Percentiles rank a stretch among this genome's conserved stretches.
These are phyloP conservation scores for Cordyceps cateniannulata DNA, from an alignment of 2,329 filamentous ascomycete genomes.

Conservation along the genomic window DNA sequence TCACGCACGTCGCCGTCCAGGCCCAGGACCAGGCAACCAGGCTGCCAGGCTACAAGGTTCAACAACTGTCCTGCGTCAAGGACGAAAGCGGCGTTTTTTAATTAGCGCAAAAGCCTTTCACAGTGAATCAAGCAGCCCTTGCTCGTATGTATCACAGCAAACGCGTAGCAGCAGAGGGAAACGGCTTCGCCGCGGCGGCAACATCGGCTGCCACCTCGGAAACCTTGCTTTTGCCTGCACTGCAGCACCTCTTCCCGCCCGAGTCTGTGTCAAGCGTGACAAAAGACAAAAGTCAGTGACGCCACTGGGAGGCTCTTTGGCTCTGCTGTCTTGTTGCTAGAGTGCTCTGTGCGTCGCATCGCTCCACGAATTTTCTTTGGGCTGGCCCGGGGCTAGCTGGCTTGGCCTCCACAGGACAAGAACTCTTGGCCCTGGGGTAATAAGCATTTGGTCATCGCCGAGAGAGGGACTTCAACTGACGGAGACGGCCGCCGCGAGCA, in stretches of 20 bases:
- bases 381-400: neutral
- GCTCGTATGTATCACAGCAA: neutral
- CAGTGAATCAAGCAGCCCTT: neutral
- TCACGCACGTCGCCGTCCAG: neutral
- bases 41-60: too few species aligned
- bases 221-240: neutral
- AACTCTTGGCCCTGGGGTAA: neutral
- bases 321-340: neutral
- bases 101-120: too few species aligned
- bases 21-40: too few species aligned
- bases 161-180: neutral
- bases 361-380: slow-evolving; percentile 1
- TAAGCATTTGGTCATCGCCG: neutral
- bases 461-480: neutral
- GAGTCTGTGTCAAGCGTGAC: neutral
- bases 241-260: neutral
- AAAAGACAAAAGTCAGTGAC: neutral
- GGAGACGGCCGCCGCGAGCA: neutral
- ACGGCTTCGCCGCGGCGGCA: neutral
- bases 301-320: neutral
- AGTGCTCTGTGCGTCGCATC: neutral
- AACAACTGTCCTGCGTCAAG: too few species aligned
- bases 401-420: neutral
- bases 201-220: neutral
- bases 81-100: too few species aligned